Percentiles rank a stretch among this genome's conserved stretches.
Evolutionary conservation across 1,284 basidiomycete genomes (phyloP).

Genomic region (Agaricales sp.): DNA sequence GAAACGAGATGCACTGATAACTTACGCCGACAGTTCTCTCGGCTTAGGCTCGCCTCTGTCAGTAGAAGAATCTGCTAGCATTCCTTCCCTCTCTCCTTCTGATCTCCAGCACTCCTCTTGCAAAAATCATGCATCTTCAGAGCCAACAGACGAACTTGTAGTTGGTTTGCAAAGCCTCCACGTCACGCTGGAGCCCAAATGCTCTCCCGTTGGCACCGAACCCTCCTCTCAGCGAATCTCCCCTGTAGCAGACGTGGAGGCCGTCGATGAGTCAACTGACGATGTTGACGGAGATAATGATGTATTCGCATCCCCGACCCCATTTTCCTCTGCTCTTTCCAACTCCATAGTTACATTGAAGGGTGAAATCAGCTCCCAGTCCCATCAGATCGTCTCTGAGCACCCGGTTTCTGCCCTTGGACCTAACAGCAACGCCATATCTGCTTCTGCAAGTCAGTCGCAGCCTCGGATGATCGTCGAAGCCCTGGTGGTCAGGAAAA

Average conservation of each 20-base stretch:
- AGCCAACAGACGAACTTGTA: constrained; percentile 13
- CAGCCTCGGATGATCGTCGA: constrained; percentile 54
- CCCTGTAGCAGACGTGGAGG: constrained; percentile 11
- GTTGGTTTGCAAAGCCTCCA: constrained; percentile 22
- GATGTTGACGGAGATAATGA: constrained; percentile 26
- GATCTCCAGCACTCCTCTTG: constrained; percentile 1
- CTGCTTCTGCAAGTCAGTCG: constrained; percentile 6
- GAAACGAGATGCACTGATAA: constrained; percentile 21
- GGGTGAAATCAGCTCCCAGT: background rate
- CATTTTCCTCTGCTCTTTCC: constrained; percentile 17
- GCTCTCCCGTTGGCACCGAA: background rate
- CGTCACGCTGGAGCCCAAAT: constrained; percentile 16
- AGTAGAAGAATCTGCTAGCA: constrained; percentile 17
- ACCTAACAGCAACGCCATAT: constrained; percentile 10
- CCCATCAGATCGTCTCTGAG: constrained; percentile 11
- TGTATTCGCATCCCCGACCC: constrained; percentile 25
- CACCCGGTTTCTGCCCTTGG: too few species aligned
- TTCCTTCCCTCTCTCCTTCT: constrained; percentile 7
- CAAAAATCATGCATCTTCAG: background rate
- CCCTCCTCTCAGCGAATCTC: constrained; percentile 2
- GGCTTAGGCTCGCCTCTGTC: too few species aligned
- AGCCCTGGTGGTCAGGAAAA: constrained; percentile 63
- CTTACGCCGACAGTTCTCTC: constrained; percentile 12
- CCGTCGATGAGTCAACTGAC: constrained; percentile 7
- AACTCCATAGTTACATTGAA: constrained; percentile 9